Conservation (phyloP, 257 asterid genomes). For the Penstemon newberryi region DNA sequence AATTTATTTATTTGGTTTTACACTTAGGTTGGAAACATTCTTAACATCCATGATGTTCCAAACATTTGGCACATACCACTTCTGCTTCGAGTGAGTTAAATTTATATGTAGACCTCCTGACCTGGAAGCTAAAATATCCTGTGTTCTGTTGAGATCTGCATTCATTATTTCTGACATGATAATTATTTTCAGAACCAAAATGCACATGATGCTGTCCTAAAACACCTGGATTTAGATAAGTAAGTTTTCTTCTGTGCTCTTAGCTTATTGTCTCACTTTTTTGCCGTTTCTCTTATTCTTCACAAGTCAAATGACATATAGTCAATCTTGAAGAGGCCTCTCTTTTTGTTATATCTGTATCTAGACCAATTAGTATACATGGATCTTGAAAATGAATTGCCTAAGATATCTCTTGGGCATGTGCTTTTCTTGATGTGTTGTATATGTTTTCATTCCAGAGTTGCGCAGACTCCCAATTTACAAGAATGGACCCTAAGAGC, state of each 20-base stretch:
- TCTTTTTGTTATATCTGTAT: constrained; percentile 5
- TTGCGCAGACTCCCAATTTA: constrained; percentile 65
- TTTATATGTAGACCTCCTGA: constrained; percentile 21
- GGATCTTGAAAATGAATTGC: constrained; percentile 13
- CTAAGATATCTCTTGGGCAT: background rate
- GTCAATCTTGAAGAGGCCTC: constrained; percentile 6
- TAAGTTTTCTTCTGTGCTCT: constrained; percentile 32
- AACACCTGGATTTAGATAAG: constrained; percentile 72
- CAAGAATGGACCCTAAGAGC: constrained; percentile 94
- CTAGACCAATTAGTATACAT: background rate
- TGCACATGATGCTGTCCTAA: constrained; percentile 79
- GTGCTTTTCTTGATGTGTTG: constrained; percentile 30
- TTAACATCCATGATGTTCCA: constrained; percentile 80
- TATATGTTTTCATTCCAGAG: constrained; percentile 49
- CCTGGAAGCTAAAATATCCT: background rate
- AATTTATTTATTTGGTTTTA: constrained; percentile 13
- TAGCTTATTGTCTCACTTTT: constrained; percentile 18
- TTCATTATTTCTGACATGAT: constrained; percentile 24
- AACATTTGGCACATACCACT: constrained; percentile 95
- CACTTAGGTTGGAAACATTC: constrained; percentile 62
- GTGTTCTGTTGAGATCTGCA: constrained; percentile 4
- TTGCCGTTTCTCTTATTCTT: background rate
- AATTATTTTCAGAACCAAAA: constrained; percentile 65
- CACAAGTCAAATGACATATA: background rate
- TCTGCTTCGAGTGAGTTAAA: constrained; percentile 67